Evolutionary conservation across 169 alveolate species (phyloP), one percentile per base, ranked within the genome.

Genomic region (Perkinsus chesapeaki): DNA sequence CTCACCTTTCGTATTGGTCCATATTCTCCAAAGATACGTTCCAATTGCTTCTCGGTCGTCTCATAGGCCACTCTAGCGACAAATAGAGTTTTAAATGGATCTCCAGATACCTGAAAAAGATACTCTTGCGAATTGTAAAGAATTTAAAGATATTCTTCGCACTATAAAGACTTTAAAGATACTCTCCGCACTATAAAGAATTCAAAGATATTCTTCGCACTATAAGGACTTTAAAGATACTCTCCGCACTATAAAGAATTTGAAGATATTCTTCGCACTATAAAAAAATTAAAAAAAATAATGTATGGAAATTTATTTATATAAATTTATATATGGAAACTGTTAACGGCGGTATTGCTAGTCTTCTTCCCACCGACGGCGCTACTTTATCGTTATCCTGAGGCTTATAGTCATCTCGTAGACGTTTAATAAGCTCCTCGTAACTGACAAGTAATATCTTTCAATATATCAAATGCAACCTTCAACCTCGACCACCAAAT

Each of bases 81-180:
- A 94, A 99, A 98, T n/a, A 99, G 95, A 0, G 99, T 99, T 90
- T 97, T 97, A 92, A 95, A 96, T 0, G 99, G 99, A 95, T 99
- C 99, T 23, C 96, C 97, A 19, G 98, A 94, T 60, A 96, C 43
- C 95, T 95, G 95, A 16, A 90, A 92, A 91, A 94, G 92, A 39
- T 95, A 93, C 16, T 43, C 60, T 43, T 43, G n/a, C 60, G 60
- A 5, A 43, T 16, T 9, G 60, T 16, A 16, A 43, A 47, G 96
- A 94, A 94, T 95, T 23, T 95, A 39, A 23, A 95, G 95, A 39
- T 95, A 93, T 43, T 43, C 60, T 43, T 43, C 60, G 60, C 60
- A 43, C 60, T 9, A 16, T 16, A 16, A 43, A 47, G 96, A 94
- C 95, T 95, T 23, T 95, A 39, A 23, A 95, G 95, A 48, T 94